phyloP scores from a whole-genome alignment of 2,329 filamentous ascomycete genomes.

The Cadophora sp. region DNA sequence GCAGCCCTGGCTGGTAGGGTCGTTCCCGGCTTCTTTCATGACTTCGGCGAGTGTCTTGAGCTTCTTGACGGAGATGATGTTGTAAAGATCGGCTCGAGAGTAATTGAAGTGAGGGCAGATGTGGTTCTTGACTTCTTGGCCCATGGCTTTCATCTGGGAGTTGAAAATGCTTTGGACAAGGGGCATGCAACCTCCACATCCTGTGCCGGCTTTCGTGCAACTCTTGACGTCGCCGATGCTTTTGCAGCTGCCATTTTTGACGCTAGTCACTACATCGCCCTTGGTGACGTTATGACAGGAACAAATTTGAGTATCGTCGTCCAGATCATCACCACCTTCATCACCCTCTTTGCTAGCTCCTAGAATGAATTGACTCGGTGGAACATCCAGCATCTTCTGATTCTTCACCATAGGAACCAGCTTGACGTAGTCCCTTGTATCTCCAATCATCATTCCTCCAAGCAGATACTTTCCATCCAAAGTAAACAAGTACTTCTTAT shows the following conservation, averaged over 20 bases:
- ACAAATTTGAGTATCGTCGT: slow-evolving; percentile 88
- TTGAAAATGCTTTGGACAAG: slow-evolving; percentile 91
- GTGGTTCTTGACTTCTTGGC: slow-evolving; percentile 86
- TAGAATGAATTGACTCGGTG: slow-evolving; percentile 83
- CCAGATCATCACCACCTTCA: slow-evolving; percentile 76
- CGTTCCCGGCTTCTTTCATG: slow-evolving; percentile 79
- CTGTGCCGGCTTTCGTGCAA: slow-evolving; percentile 90
- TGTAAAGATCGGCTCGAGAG: slow-evolving; percentile 87
- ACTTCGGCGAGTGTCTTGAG: slow-evolving; percentile 75
- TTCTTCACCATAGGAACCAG: slow-evolving; percentile 86
- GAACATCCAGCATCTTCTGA: slow-evolving; percentile 78
- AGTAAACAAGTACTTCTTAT: slow-evolving; percentile 94
- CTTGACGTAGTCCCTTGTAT: slow-evolving; percentile 90
- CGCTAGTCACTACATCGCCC: slow-evolving; percentile 73
- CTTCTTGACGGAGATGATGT: slow-evolving; percentile 84
- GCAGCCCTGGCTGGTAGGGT: slow-evolving; percentile 76
- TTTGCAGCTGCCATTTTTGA: slow-evolving; percentile 83
- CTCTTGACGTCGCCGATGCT: slow-evolving; percentile 83
- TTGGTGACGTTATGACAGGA: slow-evolving; percentile 94
- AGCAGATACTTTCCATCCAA: slow-evolving; percentile 88
- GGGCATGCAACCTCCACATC: slow-evolving; percentile 89
- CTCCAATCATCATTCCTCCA: slow-evolving; percentile 97
- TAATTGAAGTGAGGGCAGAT: slow-evolving; percentile 84
- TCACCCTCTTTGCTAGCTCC: slow-evolving; percentile 77
- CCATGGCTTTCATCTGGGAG: slow-evolving; percentile 83